Conservation (phyloP, 768 basidiomycete species). For the Serendipita vermifera region DNA sequence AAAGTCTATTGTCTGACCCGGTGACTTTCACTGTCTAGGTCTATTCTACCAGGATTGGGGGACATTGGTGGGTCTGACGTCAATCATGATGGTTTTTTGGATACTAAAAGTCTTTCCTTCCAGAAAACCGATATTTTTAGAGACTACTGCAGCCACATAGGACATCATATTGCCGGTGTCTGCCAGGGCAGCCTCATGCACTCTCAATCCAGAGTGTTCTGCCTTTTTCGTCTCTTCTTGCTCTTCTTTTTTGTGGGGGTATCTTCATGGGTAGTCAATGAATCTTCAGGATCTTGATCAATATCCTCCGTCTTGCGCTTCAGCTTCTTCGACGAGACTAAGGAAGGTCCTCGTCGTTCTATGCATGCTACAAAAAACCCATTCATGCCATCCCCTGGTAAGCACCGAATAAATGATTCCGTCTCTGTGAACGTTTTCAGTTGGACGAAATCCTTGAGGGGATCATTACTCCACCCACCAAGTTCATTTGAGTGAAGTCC, state of each 20-base stretch:
- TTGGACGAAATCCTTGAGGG: background rate
- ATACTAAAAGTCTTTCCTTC: background rate
- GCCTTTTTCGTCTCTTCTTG: background rate
- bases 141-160: background rate
- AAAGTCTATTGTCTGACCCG: constrained; percentile 5
- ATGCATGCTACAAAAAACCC: constrained; percentile 99
- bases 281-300: background rate
- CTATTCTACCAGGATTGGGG: constrained; percentile 65
- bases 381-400: constrained; percentile 78
- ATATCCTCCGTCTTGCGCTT: background rate
- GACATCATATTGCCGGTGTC: background rate
- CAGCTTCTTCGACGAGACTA: background rate
- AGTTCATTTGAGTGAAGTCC: constrained; percentile 46
- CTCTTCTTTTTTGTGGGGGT: background rate
- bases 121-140: constrained; percentile 6
- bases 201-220: no score
- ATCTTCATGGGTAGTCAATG: background rate
- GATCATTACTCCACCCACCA: background rate
- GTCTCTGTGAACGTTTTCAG: constrained; percentile 34
- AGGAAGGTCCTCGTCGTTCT: constrained; percentile 23
- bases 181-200: background rate
- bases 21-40: constrained; percentile 1
- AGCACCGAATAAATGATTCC: constrained; percentile 53
- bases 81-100: background rate
- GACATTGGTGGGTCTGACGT: constrained; percentile 52